Evolutionary conservation across 352 stramenopile species (phyloP).

Genomic region (Phytophthora agathidicida): DNA sequence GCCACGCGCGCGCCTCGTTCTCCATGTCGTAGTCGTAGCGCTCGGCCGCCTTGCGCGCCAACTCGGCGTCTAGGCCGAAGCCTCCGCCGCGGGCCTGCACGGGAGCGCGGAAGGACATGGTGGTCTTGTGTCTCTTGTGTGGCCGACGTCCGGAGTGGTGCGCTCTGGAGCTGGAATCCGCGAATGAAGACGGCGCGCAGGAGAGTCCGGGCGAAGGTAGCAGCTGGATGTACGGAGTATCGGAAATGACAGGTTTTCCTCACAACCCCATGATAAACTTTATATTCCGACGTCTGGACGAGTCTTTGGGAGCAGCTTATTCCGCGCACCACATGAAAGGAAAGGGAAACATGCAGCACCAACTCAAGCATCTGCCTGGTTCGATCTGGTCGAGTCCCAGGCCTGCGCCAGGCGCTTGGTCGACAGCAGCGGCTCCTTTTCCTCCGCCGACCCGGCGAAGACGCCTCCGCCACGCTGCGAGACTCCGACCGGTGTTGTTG

Average conservation of each 20-base stretch:
- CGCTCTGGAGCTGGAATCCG: conserved; percentile 16
- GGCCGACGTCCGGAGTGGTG: background rate
- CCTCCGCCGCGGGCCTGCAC: conserved; percentile 76
- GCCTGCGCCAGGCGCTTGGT: conserved; percentile 56
- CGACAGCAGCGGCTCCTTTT: conserved; percentile 65
- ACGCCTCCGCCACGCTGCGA: conserved; percentile 16
- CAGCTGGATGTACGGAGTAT: conserved; percentile 1
- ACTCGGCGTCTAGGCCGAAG: conserved; percentile 91
- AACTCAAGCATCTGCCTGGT: conserved; percentile 23
- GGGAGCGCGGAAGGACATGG: conserved; percentile 44
- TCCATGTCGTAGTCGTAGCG: conserved; percentile 92
- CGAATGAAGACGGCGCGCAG: conserved; percentile 23
- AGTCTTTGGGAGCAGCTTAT: conserved; percentile 11
- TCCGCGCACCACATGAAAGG: background rate
- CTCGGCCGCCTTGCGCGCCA: conserved; percentile 82
- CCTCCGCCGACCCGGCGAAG: conserved; percentile 46
- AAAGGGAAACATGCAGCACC: conserved; percentile 9
- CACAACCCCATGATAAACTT: too few species aligned
- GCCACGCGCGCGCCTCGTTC: conserved; percentile 84
- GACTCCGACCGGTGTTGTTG: conserved; percentile 19
- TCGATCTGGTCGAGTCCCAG: conserved; percentile 46
- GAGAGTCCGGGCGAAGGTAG: conserved; percentile 25
- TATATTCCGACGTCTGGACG: conserved; percentile 15
- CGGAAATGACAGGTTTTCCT: too few species aligned
- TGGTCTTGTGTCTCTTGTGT: conserved; percentile 5